A percentile compares a stretch with the other conserved stretches of the same genome.
Evolutionary conservation across 2,329 filamentous ascomycete genomes (phyloP).

Genomic region (Colletotrichum viniferum): DNA sequence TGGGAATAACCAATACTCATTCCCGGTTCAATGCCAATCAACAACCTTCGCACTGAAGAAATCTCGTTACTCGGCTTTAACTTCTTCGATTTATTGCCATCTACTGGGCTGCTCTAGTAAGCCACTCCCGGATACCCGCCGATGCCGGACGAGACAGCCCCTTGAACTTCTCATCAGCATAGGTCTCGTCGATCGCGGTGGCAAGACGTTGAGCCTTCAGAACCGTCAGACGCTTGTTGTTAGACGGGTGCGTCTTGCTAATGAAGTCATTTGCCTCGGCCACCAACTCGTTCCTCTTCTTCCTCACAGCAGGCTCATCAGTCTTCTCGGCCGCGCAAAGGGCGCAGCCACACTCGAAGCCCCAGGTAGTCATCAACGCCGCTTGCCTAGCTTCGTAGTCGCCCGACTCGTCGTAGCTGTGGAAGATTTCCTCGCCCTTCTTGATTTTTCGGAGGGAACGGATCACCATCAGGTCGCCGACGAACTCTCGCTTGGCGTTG

Average conservation of each 20-base stretch:
- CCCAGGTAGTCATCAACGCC: constrained; percentile 34
- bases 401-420: constrained; percentile 33
- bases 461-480: constrained; percentile 44
- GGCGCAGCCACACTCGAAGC: constrained; percentile 39
- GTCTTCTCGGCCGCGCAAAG: constrained; percentile 36
- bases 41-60: neutral
- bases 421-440: constrained; percentile 36
- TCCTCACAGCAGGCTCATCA: constrained; percentile 22
- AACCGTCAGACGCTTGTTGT: constrained; percentile 23
- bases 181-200: constrained; percentile 28
- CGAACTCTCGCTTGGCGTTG: constrained; percentile 38
- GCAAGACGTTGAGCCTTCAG: constrained; percentile 28
- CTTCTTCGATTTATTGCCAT: neutral
- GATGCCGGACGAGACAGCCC: constrained; percentile 27
- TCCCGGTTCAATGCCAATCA: neutral
- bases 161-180: constrained; percentile 28
- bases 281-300: constrained; percentile 23
- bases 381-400: constrained; percentile 27
- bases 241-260: neutral
- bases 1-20: neutral
- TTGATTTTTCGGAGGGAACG: constrained; percentile 36
- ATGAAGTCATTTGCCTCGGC: constrained; percentile 26
- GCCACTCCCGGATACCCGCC: constrained; percentile 31
- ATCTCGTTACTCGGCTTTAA: neutral
- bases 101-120: constrained; percentile 8